Evolutionary conservation across 1,139 yeast species (phyloP).

Genomic region (Hanseniaspora sp.): DNA sequence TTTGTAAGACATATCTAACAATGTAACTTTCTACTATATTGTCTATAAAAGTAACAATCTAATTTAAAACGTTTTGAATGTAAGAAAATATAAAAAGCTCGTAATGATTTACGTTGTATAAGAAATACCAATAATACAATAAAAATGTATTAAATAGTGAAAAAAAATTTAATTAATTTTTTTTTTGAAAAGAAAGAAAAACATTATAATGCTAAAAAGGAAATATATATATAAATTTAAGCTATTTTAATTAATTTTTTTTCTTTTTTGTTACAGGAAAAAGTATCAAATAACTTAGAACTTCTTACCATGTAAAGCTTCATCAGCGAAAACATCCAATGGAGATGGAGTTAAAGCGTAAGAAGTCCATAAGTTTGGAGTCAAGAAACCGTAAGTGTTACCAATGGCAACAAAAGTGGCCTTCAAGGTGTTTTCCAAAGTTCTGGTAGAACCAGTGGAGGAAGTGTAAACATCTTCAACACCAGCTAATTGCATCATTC

Average conservation of each 20-base stretch:
- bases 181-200: too few species aligned
- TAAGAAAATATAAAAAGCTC: too few species aligned
- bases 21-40: too few species aligned
- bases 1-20: too few species aligned
- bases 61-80: too few species aligned
- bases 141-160: not conserved
- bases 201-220: not conserved
- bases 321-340: constrained; percentile 85
- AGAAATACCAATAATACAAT: not conserved
- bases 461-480: constrained; percentile 98
- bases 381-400: constrained; percentile 99
- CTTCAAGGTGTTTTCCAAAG: constrained; percentile 98
- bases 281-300: constrained; percentile 35
- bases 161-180: not conserved
- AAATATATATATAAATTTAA: constrained; percentile 3
- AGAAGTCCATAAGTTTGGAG: constrained; percentile 97
- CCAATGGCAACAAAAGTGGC: constrained; percentile 99
- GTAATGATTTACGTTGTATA: too few species aligned
- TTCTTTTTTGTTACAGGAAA: too few species aligned
- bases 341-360: constrained; percentile 81
- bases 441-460: constrained; percentile 98
- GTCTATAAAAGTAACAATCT: too few species aligned
- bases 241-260: constrained; percentile 11
- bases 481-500: constrained; percentile 98
- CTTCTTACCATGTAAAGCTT: constrained; percentile 63